These are phyloP conservation scores for Avena sativa DNA, from an alignment of 176 grass and related monocot species.

Conservation along the genomic window DNA sequence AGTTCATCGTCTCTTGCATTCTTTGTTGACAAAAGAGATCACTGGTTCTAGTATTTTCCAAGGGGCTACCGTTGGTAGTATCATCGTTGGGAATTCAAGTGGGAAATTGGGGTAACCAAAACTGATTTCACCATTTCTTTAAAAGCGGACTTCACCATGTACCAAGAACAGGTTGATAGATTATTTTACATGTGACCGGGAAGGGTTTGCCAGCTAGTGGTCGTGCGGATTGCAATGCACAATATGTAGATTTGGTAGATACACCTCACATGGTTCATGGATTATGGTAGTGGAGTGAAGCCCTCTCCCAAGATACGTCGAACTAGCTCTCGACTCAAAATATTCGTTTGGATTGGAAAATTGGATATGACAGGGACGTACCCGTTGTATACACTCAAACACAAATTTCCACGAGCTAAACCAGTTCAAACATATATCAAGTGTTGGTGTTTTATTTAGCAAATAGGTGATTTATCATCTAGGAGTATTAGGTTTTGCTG, in stretches of 20 bases:
- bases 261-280: conserved; percentile 35
- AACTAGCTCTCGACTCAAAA: not conserved
- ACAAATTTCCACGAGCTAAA: not conserved
- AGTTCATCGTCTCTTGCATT: too few relatives aligned
- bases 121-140: not conserved
- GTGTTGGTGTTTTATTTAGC: not conserved
- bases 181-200: not conserved
- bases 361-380: not conserved
- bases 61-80: not conserved
- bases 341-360: not conserved
- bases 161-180: not conserved
- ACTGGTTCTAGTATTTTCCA: too few relatives aligned
- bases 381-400: not conserved
- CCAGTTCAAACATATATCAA: not conserved
- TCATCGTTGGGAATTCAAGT: not conserved
- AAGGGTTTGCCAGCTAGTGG: not conserved
- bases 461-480: too few relatives aligned
- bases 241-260: conserved; percentile 9
- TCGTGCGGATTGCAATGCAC: not conserved
- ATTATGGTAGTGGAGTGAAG: not conserved
- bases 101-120: not conserved
- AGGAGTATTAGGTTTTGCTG: too few relatives aligned
- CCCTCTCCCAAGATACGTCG: not conserved
- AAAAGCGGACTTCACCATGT: not conserved
- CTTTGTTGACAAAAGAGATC: too few relatives aligned